Evolutionary conservation across 768 basidiomycete genomes (phyloP), one percentile per base, ranked within the genome.

Genomic region (Pisolithus orientalis): DNA sequence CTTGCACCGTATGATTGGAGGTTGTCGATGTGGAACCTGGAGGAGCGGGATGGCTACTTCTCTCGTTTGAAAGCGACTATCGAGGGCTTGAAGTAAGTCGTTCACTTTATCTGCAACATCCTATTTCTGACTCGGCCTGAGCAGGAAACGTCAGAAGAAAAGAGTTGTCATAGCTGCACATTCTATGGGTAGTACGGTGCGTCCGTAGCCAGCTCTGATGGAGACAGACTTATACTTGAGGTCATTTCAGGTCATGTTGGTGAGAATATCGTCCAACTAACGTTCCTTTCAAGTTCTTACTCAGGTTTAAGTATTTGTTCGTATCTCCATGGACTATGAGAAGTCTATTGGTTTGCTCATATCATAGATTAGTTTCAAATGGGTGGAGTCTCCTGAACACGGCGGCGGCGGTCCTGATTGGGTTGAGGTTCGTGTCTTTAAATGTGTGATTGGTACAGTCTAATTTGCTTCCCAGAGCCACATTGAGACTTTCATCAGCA

Each of bases 1-100:
- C 76, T 92, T 4, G 88, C 89, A 1, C 82, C 90, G 13, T 96
- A 96, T 62, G 94, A 96, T 60, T 97, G 94, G 95, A 78, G 88
- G 39, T 64, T 90, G 32, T 90, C 89, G 13, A 91, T 82, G 66
- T 85, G 81, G 67, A 98, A 99, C 64, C 80, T 97, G 3, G 93
- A 99, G 71, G 85, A 85, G 58, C 82, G 93, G 16, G 93, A 94
- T 62, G 85, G 86, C 1, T 94, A 94, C 65, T 93, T 93, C 64
- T 90, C 89, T 1, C 83, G 76, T 56, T 74, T 94, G 31, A 95
- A 94, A 69, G 61, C 73, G 4, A 84, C 79, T 1, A 90, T 96
- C 40, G 95, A 98, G 67, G 75, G 83, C 31, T 80, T 90, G 59
- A 84, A 79, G 81, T 87, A 55, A 48, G 79, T 68, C 11, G 25